Conservation (phyloP, 2,329 filamentous ascomycete species). For the Trichoderma asperellum region DNA sequence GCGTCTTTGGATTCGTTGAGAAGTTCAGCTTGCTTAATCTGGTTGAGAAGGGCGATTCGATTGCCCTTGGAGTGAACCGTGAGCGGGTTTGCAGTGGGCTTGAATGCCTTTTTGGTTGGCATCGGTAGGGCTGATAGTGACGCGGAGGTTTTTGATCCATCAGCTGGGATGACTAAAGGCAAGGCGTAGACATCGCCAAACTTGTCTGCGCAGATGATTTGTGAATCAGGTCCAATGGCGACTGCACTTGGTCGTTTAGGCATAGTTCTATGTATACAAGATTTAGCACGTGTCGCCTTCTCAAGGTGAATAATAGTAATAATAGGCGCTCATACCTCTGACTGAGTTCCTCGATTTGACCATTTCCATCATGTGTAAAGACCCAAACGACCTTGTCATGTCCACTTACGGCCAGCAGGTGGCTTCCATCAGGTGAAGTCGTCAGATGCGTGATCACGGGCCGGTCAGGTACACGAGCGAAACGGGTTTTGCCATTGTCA, state of each 20-base stretch:
- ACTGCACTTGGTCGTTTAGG: constrained; percentile 86
- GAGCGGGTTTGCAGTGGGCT: constrained; percentile 59
- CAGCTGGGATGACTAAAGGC: constrained; percentile 57
- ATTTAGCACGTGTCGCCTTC: background rate
- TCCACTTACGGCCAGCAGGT: constrained; percentile 79
- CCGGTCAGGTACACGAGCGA: constrained; percentile 49
- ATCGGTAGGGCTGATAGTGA: constrained; percentile 29
- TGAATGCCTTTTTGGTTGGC: constrained; percentile 40
- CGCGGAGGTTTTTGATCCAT: constrained; percentile 28
- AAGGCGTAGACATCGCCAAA: constrained; percentile 95
- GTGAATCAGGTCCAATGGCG: constrained; percentile 68
- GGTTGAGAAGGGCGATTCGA: constrained; percentile 61
- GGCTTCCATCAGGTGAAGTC: constrained; percentile 63
- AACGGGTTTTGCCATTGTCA: constrained; percentile 31
- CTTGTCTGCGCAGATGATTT: constrained; percentile 86
- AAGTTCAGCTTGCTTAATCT: constrained; percentile 53
- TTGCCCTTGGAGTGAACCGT: constrained; percentile 70
- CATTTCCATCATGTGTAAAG: constrained; percentile 67
- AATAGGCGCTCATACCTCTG: constrained; percentile 59
- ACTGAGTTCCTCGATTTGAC: constrained; percentile 68
- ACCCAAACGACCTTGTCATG: constrained; percentile 92
- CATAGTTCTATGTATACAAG: constrained; percentile 64
- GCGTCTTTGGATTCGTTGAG: constrained; percentile 34
- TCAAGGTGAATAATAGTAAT: background rate
- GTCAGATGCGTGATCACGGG: constrained; percentile 72